Conservation (phyloP, 2,329 filamentous ascomycete genomes). For the Lecanosticta acicola region DNA sequence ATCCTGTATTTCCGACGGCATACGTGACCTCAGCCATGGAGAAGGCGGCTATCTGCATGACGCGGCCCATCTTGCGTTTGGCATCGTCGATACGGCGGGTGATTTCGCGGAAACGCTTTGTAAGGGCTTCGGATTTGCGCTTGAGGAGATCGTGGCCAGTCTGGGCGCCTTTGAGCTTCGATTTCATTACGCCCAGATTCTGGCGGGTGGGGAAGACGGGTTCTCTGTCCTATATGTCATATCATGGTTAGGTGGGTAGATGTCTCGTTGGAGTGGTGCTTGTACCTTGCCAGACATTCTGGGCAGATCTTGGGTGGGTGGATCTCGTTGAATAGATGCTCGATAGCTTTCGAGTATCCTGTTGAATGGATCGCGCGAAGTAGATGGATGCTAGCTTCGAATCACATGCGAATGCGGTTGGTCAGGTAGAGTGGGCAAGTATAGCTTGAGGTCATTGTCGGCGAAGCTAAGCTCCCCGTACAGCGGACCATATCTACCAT, state of each 20-base stretch:
- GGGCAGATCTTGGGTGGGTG: conserved; percentile 7
- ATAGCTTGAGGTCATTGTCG: not conserved
- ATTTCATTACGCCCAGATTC: conserved; percentile 94
- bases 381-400: not conserved
- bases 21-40: conserved; percentile 97
- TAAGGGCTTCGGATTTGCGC: conserved; percentile 95
- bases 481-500: not conserved
- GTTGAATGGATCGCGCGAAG: not conserved
- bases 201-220: conserved; percentile 96
- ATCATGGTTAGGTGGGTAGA: not conserved
- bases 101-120: conserved; percentile 79
- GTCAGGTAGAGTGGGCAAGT: not conserved
- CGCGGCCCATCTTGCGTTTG: conserved; percentile 97
- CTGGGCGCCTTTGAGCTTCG: conserved; percentile 79
- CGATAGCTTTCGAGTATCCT: not conserved
- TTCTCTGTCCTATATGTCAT: conserved; percentile 68
- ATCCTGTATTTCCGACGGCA: conserved; percentile 80
- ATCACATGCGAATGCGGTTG: not conserved
- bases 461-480: not conserved
- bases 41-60: conserved; percentile 99
- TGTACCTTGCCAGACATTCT: conserved; percentile 26
- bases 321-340: not conserved
- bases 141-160: conserved; percentile 89
- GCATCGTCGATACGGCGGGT: conserved; percentile 96
- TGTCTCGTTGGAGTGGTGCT: not conserved